Percentiles rank a stretch among this genome's conserved stretches.
Conservation (phyloP, 1,284 basidiomycete species). For the Leccinum fuscescens region DNA sequence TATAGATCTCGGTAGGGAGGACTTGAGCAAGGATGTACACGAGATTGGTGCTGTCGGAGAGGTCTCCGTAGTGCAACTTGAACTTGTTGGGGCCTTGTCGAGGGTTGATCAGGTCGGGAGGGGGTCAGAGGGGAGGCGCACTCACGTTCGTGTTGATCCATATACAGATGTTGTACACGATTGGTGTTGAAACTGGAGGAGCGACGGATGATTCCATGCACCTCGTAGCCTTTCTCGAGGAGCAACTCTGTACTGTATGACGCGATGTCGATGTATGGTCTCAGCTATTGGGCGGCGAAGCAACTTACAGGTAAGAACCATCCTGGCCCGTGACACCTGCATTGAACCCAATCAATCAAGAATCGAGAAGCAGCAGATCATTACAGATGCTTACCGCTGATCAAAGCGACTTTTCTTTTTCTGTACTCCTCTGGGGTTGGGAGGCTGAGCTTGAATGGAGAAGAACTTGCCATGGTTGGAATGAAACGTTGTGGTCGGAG, state of each 20-base stretch:
- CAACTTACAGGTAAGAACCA: constrained; percentile 79
- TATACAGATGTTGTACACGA: constrained; percentile 86
- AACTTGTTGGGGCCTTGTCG: constrained; percentile 70
- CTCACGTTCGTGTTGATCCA: constrained; percentile 81
- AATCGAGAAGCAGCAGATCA: not conserved
- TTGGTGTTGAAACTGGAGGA: constrained; percentile 94
- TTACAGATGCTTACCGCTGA: constrained; percentile 63
- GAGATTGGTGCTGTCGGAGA: constrained; percentile 90
- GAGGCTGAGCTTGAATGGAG: constrained; percentile 50
- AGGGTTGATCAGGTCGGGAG: constrained; percentile 3
- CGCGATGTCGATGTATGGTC: constrained; percentile 15
- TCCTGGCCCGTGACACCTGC: constrained; percentile 90
- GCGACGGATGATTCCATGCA: constrained; percentile 90
- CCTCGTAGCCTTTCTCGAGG: constrained; percentile 84
- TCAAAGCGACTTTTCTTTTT: constrained; percentile 85
- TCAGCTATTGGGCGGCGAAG: not conserved
- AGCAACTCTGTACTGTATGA: constrained; percentile 72
- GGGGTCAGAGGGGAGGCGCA: constrained; percentile 1
- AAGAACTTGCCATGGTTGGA: constrained; percentile 26
- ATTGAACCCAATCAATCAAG: constrained; percentile 14
- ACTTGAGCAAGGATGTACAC: constrained; percentile 92
- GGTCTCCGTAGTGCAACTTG: constrained; percentile 88
- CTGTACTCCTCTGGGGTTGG: constrained; percentile 76
- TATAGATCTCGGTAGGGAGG: constrained; percentile 91
- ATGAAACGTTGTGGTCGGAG: not conserved